Conservation (phyloP, 2,329 filamentous ascomycete species). For the Blastomyces gilchristii region DNA sequence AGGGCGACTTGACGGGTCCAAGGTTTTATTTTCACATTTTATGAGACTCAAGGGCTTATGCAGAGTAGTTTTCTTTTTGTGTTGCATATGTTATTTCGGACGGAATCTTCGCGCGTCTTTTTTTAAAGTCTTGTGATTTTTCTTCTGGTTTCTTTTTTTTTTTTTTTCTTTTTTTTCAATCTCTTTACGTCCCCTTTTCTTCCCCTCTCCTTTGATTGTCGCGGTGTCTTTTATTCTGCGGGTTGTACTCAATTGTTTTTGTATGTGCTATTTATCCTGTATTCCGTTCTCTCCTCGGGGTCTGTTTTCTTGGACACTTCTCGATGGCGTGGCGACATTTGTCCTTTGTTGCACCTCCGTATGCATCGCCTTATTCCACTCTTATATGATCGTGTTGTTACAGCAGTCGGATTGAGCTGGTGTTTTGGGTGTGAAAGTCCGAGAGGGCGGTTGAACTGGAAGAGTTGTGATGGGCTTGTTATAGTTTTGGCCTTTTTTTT, state of each 20-base stretch:
- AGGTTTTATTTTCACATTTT: slow-evolving; percentile 31
- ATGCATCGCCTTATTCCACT: slow-evolving; percentile 1
- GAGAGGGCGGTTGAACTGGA: slow-evolving; percentile 3
- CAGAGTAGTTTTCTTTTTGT: slow-evolving; percentile 23
- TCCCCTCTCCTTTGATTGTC: slow-evolving; percentile 5
- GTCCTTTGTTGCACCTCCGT: slow-evolving; percentile 10
- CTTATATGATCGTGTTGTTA: slow-evolving; percentile 7
- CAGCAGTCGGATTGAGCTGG: slow-evolving; percentile 7
- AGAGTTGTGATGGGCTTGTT: slow-evolving; percentile 7
- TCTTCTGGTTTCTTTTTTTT: slow-evolving; percentile 9
- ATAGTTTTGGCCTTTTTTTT: slow-evolving; percentile 14
- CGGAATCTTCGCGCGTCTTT: slow-evolving; percentile 31
- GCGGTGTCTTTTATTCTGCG: not conserved
- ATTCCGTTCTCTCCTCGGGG: slow-evolving; percentile 9
- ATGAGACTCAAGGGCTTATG: slow-evolving; percentile 31
- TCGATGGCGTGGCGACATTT: slow-evolving; percentile 22
- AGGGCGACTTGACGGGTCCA: slow-evolving; percentile 16
- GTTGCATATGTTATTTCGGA: slow-evolving; percentile 29
- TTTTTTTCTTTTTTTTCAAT: not conserved
- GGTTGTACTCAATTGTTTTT: slow-evolving; percentile 21
- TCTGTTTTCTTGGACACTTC: slow-evolving; percentile 23
- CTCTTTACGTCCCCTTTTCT: slow-evolving; percentile 23
- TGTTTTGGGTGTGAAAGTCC: slow-evolving; percentile 8
- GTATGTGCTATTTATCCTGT: slow-evolving; percentile 14
- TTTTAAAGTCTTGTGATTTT: slow-evolving; percentile 16